These are phyloP conservation scores for Naganishia vishniacii DNA, from an alignment of 768 basidiomycete genomes.

Conservation along the genomic window DNA sequence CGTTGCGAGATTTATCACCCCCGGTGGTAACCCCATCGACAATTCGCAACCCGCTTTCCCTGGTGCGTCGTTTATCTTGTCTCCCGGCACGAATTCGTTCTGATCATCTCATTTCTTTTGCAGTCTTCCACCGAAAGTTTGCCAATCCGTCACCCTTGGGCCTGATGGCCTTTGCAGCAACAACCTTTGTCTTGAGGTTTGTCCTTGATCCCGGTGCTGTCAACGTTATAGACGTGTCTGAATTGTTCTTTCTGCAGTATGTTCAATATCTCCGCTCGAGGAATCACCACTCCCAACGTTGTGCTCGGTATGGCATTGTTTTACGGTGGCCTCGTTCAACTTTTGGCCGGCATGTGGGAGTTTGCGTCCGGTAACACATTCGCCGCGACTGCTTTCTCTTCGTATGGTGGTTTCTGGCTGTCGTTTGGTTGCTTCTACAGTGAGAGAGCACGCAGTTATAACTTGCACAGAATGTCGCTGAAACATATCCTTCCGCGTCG, in stretches of 20 bases:
- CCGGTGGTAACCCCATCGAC: conserved; percentile 45
- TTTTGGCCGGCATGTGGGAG: conserved; percentile 72
- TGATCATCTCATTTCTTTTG: conserved; percentile 32
- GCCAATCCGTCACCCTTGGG: conserved; percentile 49
- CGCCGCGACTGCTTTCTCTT: conserved; percentile 44
- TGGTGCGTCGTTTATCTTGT: conserved; percentile 7
- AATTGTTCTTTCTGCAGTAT: conserved; percentile 14
- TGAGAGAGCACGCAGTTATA: conserved; percentile 27
- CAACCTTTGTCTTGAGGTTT: conserved; percentile 46
- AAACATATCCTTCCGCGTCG: no score
- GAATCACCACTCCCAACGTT: conserved; percentile 33
- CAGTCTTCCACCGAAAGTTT: conserved; percentile 43
- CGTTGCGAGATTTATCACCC: conserved; percentile 38
- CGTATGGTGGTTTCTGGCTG: conserved; percentile 48
- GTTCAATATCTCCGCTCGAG: conserved; percentile 41
- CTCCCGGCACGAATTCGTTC: background rate
- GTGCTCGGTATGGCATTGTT: conserved; percentile 71
- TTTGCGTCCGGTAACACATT: conserved; percentile 51
- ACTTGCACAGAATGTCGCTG: no score
- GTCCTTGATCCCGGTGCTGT: background rate
- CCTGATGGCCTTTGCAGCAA: conserved; percentile 37
- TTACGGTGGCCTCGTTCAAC: conserved; percentile 75
- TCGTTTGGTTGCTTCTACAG: conserved; percentile 32
- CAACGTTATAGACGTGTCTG: background rate
- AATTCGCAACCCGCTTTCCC: conserved; percentile 42